phyloP scores from a whole-genome alignment of 163 green algal species.

The Scenedesmus sp. region DNA sequence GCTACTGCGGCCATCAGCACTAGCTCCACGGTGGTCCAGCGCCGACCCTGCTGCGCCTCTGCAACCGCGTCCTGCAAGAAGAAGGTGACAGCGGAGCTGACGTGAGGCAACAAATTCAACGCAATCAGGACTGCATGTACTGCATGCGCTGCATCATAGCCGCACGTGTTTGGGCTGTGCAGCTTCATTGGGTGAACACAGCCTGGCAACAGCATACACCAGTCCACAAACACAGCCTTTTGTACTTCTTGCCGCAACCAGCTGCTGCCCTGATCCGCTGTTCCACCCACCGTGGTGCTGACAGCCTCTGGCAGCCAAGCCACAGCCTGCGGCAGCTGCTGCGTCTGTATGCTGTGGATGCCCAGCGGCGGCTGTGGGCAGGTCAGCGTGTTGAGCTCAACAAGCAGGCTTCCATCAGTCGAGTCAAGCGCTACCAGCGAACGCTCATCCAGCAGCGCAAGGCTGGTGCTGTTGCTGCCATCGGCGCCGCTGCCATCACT shows the following conservation, averaged over 20 bases:
- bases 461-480: neutral
- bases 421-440: conserved; percentile 5
- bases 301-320: conserved; percentile 23
- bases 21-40: neutral
- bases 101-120: neutral
- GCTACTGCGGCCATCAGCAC: neutral
- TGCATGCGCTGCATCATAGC: no score
- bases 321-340: conserved; percentile 33
- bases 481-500: neutral
- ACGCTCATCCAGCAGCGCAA: conserved; percentile 31
- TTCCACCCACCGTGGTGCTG: neutral
- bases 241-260: neutral
- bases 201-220: no score
- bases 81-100: neutral
- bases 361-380: conserved; percentile 47
- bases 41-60: neutral
- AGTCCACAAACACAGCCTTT: no score
- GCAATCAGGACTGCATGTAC: neutral
- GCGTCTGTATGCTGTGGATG: conserved; percentile 30
- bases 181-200: no score
- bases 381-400: conserved; percentile 30
- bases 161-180: no score
- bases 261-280: neutral
- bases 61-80: neutral
- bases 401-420: neutral